Evolutionary conservation across 768 basidiomycete species (phyloP), one percentile per base, ranked within the genome.

Genomic region (Lactifluus volemus): DNA sequence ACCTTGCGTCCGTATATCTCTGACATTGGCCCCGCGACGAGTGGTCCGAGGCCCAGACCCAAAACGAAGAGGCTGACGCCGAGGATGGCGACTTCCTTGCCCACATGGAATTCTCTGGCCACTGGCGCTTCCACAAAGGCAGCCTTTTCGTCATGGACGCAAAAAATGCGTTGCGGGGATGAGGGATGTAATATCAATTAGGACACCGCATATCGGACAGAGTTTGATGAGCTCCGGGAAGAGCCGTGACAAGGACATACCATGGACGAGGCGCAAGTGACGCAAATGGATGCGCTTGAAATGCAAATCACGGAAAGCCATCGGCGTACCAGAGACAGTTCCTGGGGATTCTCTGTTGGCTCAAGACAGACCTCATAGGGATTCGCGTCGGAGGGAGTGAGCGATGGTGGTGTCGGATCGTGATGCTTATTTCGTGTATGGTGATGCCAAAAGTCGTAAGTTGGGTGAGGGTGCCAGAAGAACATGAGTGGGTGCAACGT

Each of bases 1-100:
- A 77, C 69, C 58, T 81, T 84, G 49, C 85, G 76, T 2, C 90
- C 88, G 67, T 84, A 81, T 17, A 88, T 64, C 65, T 78, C 77
- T 54, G 73, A 82, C 29, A 72, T 74, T 1, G 77, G 76, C 8
- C 73, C 76, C 15, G 68, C 66, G n/a, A 70, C 39, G 32, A 71
- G 55, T 1, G 73, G 74, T 3, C 71, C 71, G 30, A 69, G 49
- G 29, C 74, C 71, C 1, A 72, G 53, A 14, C 73, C 75, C 44
- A 65, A 32, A n/a, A 74, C 73, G 65, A 78, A 79, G 4, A 79
- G 65, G 15, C 73, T 74, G 29, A 80, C 69, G 36, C 68, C 68
- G 17, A 79, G 70, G 29, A 74, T 77, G 11, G 76, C 70, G 21
- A 80, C 76, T 60, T 76, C 74, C 10, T 64, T 61, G 10, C 70